These are phyloP conservation scores for Acanthamoeba healyi DNA, from an alignment of 208 protist genomes.

Conservation along the genomic window DNA sequence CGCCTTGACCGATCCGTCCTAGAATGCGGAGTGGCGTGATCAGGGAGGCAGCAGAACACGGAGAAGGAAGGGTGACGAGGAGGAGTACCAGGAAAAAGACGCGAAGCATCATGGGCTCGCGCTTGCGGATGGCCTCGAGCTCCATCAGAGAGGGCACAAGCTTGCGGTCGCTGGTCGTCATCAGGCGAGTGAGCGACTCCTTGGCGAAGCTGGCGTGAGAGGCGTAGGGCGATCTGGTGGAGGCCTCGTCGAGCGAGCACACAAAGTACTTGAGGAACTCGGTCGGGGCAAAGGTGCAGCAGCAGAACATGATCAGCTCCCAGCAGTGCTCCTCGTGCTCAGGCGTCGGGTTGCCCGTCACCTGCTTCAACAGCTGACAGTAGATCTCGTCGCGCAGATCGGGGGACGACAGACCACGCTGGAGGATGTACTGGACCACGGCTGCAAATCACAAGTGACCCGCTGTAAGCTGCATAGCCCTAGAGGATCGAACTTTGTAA, in stretches of 20 bases:
- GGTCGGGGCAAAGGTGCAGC: constrained; percentile 17
- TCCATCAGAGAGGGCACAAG: constrained; percentile 69
- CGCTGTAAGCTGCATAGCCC: not conserved
- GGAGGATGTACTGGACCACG: constrained; percentile 27
- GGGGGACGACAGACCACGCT: constrained; percentile 46
- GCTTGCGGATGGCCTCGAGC: constrained; percentile 69
- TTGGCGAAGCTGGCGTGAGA: constrained; percentile 25
- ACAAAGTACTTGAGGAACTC: constrained; percentile 73
- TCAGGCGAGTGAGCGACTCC: constrained; percentile 18
- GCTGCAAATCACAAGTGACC: not conserved
- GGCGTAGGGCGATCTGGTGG: not conserved
- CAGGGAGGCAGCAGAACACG: not conserved
- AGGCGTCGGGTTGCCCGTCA: constrained; percentile 44
- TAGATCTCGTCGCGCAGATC: constrained; percentile 63
- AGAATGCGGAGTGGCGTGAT: not conserved
- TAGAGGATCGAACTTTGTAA: not conserved
- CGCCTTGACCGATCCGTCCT: constrained; percentile 70
- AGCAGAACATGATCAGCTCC: constrained; percentile 63
- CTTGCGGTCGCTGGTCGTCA: constrained; percentile 59
- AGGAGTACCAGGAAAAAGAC: constrained; percentile 73
- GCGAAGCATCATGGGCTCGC: constrained; percentile 54
- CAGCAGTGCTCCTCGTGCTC: constrained; percentile 59
- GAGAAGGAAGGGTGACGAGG: too few species aligned
- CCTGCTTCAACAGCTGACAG: constrained; percentile 64
- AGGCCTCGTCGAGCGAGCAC: constrained; percentile 39